Conservation (phyloP, 805 yeast species). For the Limtongozyma cylindracea region DNA sequence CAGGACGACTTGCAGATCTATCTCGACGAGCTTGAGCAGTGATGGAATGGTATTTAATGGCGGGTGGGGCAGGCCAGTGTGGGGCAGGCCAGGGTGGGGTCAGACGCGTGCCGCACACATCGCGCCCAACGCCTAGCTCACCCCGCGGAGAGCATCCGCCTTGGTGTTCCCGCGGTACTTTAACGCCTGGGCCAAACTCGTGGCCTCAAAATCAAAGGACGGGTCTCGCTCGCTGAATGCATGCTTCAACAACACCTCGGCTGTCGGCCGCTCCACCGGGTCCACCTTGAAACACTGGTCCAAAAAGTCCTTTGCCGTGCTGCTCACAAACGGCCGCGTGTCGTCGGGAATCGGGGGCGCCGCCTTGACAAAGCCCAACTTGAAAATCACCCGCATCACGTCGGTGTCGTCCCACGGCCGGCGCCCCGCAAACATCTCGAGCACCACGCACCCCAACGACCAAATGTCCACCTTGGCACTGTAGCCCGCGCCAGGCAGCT, state of each 20-base stretch:
- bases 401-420: conserved; percentile 96
- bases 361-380: conserved; percentile 58
- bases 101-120: too few species aligned
- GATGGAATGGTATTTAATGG: too few species aligned
- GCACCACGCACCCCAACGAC: conserved; percentile 92
- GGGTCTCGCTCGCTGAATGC: conserved; percentile 22
- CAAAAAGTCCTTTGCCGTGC: conserved; percentile 43
- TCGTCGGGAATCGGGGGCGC: conserved; percentile 97
- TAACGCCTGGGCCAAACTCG: too few species aligned
- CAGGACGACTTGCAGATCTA: conserved; percentile 25
- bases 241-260: conserved; percentile 30
- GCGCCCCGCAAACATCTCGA: conserved; percentile 95
- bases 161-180: too few species aligned
- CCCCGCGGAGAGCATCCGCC: too few species aligned
- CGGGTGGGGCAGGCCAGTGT: too few species aligned
- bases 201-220: too few species aligned
- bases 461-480: conserved; percentile 96
- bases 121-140: too few species aligned
- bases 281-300: conserved; percentile 49
- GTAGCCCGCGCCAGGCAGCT: conserved; percentile 75
- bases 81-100: too few species aligned
- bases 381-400: conserved; percentile 83
- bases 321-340: conserved; percentile 17
- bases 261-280: conserved; percentile 79
- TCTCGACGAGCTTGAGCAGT: too few species aligned